Conservation (phyloP, 2,329 filamentous ascomycete genomes). For the Aureobasidium sp. region DNA sequence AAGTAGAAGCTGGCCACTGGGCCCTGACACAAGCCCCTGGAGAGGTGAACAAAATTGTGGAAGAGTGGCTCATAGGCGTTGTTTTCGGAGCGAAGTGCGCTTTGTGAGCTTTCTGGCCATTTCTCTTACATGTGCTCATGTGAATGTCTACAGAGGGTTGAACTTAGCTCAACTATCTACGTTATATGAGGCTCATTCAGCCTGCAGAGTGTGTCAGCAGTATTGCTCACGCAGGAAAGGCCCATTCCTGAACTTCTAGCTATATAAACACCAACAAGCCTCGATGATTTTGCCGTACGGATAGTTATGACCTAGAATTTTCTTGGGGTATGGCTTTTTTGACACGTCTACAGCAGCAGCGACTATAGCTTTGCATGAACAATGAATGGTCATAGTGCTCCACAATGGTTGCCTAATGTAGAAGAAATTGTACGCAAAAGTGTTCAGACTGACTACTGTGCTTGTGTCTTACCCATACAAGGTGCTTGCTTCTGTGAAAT, state of each 20-base stretch:
- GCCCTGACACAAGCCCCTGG: slow-evolving; percentile 63
- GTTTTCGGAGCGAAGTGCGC: background rate
- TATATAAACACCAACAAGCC: too few relatives aligned
- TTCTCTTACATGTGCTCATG: too few relatives aligned
- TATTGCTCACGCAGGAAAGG: background rate
- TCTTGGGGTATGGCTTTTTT: background rate
- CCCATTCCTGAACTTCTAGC: too few relatives aligned
- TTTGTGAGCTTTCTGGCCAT: background rate
- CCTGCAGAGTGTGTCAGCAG: background rate
- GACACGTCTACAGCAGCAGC: background rate
- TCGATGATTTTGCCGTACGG: too few relatives aligned
- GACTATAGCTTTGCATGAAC: background rate
- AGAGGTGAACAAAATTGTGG: background rate
- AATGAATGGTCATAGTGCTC: too few relatives aligned
- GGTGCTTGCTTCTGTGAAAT: background rate
- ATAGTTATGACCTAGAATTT: too few relatives aligned
- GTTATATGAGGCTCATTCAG: background rate
- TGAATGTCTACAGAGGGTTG: background rate
- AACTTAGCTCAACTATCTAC: background rate
- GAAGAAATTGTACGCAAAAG: background rate
- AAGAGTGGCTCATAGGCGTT: background rate
- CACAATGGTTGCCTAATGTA: background rate
- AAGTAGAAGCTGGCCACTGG: slow-evolving; percentile 74
- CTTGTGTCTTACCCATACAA: background rate
- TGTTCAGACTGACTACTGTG: background rate